Conservation (phyloP, 2,329 filamentous ascomycete species). For the Hymenoscyphus linearis region DNA sequence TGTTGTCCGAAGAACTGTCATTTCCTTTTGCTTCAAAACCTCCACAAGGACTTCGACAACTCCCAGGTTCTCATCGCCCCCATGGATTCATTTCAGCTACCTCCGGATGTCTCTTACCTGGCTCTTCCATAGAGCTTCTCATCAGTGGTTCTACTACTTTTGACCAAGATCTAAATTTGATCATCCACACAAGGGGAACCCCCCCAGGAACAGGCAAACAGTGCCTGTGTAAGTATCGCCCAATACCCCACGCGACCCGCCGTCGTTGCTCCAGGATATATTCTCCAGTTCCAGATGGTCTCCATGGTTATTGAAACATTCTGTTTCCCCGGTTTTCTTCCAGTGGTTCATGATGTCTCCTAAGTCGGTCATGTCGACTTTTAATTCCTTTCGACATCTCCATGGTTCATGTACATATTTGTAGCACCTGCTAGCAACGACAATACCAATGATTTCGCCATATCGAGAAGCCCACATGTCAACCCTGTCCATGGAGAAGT, state of each 20-base stretch:
- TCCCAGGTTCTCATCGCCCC: conserved; percentile 1
- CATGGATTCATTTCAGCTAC: conserved; percentile 6
- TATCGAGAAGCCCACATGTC: not conserved
- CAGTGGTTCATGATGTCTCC: conserved; percentile 3
- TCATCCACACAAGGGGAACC: not conserved
- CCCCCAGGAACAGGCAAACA: conserved; percentile 1
- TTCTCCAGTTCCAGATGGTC: not conserved
- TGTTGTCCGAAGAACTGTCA: conserved; percentile 30
- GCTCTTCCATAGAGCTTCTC: not conserved
- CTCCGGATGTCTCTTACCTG: not conserved
- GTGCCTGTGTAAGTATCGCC: conserved; percentile 20
- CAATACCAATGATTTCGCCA: not conserved
- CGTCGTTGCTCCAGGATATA: conserved; percentile 6
- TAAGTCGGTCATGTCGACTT: conserved; percentile 6
- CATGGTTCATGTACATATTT: conserved; percentile 4
- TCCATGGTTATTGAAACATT: not conserved
- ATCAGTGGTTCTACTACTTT: not conserved
- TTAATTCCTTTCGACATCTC: not conserved
- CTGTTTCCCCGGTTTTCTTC: not conserved
- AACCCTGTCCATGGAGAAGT: not conserved
- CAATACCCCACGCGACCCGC: conserved; percentile 6
- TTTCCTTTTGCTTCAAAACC: conserved; percentile 16
- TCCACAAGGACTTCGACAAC: conserved; percentile 3
- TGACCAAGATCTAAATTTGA: not conserved
- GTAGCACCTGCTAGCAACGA: not conserved